Evolutionary conservation across 306 rosid genomes (phyloP), one percentile per base, ranked within the genome.

Genomic region (Prunus mira): DNA sequence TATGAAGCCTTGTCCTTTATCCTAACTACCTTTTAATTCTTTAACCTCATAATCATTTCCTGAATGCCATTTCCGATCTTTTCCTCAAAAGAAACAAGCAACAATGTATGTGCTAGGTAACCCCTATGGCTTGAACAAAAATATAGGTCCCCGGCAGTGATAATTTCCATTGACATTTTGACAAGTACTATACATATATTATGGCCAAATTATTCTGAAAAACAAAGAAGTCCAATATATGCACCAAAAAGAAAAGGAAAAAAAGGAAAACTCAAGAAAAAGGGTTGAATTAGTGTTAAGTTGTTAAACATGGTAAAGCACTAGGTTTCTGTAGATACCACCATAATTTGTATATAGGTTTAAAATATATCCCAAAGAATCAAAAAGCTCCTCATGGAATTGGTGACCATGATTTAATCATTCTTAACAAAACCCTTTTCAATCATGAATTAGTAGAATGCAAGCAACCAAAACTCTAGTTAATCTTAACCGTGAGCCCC

Each of bases 371-470:
- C 63, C 62, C 69, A 62, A 52, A 6, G 43, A 15, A 52, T 52
- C 9, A 52, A 52, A 52, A 52, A 52, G 9, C 57, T 52, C 17
- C 57, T 54, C 58, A 54, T 13, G 71, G 49, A 79, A 17, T 14
- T 72, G 51, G 52, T 18, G 66, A 50, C 70, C 49, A 61, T 60
- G 67, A 46, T 79, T 55, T 30, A 63, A 72, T 65, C 57, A 73
- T 68, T 51, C 62, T 65, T 34, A 28, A 79, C 78, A 56, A 12
- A 66, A 47, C 74, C 64, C 64, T 19, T 43, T 79, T 57, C 68
- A 73, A 79, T 79, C 70, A 79, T 79, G 55, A 79, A 55, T 56
- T 73, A 73, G 73, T 79, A 66, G 9, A 52, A 38, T 28, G 19
- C 60, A 79, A 79, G 82, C 74, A 79, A 79, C 78, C 77, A 9